These are phyloP conservation scores for Talaromyces proteolyticus DNA, from an alignment of 495 filamentous ascomycete genomes.

Conservation along the genomic window DNA sequence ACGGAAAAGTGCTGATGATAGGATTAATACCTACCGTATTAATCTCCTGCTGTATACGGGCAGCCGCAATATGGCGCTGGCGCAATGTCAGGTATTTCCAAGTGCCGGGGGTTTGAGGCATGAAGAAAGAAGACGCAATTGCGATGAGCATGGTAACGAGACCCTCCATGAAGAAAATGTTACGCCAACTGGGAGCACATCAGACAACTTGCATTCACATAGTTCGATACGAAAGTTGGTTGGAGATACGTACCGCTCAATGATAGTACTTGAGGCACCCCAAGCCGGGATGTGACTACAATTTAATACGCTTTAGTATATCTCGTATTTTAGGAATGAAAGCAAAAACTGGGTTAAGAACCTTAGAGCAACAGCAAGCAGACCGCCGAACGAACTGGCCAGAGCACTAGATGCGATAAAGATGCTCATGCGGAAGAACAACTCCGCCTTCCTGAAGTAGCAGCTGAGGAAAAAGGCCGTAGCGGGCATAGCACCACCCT, in stretches of 20 bases:
- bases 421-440: too few species aligned
- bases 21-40: neutral
- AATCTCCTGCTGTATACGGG: neutral
- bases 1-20: neutral
- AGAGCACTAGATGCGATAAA: too few species aligned
- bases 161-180: neutral
- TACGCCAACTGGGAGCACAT: neutral
- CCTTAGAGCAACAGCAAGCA: too few species aligned
- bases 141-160: neutral
- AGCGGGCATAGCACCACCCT: neutral
- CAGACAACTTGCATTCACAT: neutral
- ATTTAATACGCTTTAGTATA: too few species aligned
- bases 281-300: too few species aligned
- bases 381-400: too few species aligned
- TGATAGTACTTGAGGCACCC: neutral
- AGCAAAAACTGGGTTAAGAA: too few species aligned
- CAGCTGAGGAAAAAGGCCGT: neutral
- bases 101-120: neutral
- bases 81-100: neutral
- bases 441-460: too few species aligned
- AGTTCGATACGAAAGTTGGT: neutral
- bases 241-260: neutral
- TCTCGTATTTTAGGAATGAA: too few species aligned
- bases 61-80: neutral
- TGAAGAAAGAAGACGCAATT: neutral